Evolutionary conservation across 1,284 basidiomycete species (phyloP).

Genomic region (Inonotus obliquus): DNA sequence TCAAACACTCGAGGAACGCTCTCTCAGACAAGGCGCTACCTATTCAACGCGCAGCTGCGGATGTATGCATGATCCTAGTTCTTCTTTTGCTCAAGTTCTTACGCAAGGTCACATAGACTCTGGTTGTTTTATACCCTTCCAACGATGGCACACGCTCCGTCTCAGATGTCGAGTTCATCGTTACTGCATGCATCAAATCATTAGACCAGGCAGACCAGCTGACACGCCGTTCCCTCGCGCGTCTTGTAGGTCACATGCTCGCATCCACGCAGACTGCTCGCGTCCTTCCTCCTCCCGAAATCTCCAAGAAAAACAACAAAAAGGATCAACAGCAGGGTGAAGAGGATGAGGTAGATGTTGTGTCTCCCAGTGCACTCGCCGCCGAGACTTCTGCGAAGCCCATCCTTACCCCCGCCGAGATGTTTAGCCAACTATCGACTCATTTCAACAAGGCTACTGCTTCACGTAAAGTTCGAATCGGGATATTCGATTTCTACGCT

Average conservation of each 20-base stretch:
- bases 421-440: constrained; percentile 74
- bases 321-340: constrained; percentile 54
- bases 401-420: constrained; percentile 73
- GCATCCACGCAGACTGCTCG: constrained; percentile 81
- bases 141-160: constrained; percentile 48
- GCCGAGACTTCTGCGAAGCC: constrained; percentile 60
- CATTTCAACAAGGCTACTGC: constrained; percentile 76
- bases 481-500: constrained; percentile 87
- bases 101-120: constrained; percentile 41
- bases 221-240: constrained; percentile 76
- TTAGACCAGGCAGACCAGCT: constrained; percentile 82
- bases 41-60: constrained; percentile 81
- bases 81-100: constrained; percentile 15
- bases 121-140: constrained; percentile 62
- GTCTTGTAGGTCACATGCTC: constrained; percentile 80
- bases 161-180: constrained; percentile 71
- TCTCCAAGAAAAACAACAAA: constrained; percentile 53
- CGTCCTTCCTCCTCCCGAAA: constrained; percentile 41
- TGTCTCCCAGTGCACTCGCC: constrained; percentile 42
- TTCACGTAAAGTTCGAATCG: constrained; percentile 71
- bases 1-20: constrained; percentile 77
- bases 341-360: constrained; percentile 55
- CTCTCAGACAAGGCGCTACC: constrained; percentile 83
- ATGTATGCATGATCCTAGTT: constrained; percentile 41
- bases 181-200: constrained; percentile 67